Evolutionary conservation across 2,329 filamentous ascomycete genomes (phyloP).

Genomic region (Colletotrichum sp.): DNA sequence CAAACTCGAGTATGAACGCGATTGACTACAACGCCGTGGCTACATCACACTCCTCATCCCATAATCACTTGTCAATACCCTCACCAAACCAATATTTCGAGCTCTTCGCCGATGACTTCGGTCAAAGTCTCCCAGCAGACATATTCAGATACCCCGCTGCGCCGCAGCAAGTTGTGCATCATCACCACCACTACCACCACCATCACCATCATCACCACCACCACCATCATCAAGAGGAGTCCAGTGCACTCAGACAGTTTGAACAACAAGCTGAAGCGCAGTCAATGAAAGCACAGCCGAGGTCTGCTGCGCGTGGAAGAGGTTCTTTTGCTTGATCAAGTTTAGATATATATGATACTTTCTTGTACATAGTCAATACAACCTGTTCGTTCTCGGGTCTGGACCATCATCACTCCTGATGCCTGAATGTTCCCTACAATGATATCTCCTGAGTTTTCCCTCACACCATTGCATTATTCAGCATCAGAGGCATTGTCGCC

Average conservation of each 20-base stretch:
- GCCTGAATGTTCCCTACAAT: neutral
- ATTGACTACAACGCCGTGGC: neutral
- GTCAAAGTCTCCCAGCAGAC: neutral
- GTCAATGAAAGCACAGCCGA: neutral
- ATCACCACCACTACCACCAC: neutral
- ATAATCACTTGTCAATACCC: neutral
- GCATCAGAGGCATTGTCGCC: neutral
- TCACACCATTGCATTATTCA: accelerated
- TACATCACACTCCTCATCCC: neutral
- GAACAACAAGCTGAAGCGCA: neutral
- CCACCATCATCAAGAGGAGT: conserved; percentile 1
- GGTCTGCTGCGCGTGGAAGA: neutral
- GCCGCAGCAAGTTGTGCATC: neutral
- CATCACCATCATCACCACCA: conserved; percentile 9
- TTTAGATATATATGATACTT: neutral
- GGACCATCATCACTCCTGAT: neutral
- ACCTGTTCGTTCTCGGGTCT: neutral
- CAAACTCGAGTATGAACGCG: neutral
- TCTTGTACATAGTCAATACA: neutral
- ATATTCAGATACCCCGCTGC: neutral
- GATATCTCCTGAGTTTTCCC: neutral
- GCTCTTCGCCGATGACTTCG: neutral
- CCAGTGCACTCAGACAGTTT: neutral
- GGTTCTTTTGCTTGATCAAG: neutral
- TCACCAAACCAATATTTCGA: neutral